Conservation (phyloP, 345 rosid species). For the Hevea brasiliensis region DNA sequence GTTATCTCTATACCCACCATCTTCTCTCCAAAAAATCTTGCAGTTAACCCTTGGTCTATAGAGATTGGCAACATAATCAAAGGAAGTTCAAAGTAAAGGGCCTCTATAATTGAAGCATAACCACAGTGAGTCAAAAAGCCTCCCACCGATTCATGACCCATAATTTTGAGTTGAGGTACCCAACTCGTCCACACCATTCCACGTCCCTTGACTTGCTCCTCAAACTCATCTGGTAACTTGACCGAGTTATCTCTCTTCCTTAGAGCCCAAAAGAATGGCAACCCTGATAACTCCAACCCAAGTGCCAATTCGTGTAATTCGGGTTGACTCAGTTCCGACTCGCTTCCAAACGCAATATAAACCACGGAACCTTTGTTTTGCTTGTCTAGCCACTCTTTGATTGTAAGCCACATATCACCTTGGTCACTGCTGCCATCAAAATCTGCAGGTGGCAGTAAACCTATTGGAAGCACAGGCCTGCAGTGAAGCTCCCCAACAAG, state of each 20-base stretch:
- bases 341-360: constrained; percentile 14
- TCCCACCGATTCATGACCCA: background rate
- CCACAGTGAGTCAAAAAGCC: background rate
- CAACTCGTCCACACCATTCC: background rate
- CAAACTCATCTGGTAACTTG: constrained; percentile 33
- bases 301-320: constrained; percentile 4
- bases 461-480: constrained; percentile 19
- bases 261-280: constrained; percentile 12
- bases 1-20: background rate
- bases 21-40: background rate
- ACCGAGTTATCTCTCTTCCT: background rate
- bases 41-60: background rate
- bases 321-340: background rate
- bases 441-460: background rate
- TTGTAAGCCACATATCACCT: background rate
- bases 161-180: background rate
- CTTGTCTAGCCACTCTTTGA: constrained; percentile 3
- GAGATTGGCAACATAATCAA: background rate
- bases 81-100: background rate
- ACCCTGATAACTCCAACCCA: constrained; percentile 11
- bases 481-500: constrained; percentile 16
- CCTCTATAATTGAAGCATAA: background rate
- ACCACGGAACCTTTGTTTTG: constrained; percentile 7
- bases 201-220: background rate
- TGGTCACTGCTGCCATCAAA: background rate